Evolutionary conservation across 2,329 filamentous ascomycete genomes (phyloP), one percentile per base, ranked within the genome.

Genomic region (Aspergillus sp.): DNA sequence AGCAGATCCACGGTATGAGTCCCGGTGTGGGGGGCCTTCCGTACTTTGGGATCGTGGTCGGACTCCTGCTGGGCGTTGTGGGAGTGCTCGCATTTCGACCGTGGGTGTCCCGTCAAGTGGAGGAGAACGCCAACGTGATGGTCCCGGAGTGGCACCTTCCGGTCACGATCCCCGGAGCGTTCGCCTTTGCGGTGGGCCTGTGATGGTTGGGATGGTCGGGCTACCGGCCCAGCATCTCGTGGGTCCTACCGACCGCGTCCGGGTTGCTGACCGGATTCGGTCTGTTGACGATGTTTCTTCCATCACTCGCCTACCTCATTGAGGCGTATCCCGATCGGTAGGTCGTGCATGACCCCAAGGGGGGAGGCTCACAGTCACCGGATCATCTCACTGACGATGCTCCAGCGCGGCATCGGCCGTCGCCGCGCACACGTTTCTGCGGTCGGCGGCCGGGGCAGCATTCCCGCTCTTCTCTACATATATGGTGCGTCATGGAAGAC

Each of bases 31-130:
- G 85, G 2, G 91, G 91, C 1, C 79, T 96, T 3, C 85, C 89
- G 3, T 96, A 91, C 71, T 88, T 96, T 62, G 91, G 91, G 49
- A 88, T 96, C 83, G 83, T 94, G 49, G 60, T 79, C 10, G 90
- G 90, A 38, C 83, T 90, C 67, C 57, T 93, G 6, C 70, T 89
- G 45, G 88, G 87, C 0, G 56, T 75, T 88, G 47, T 65, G 83
- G 11, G 82, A 82, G 58, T 87, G 91, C 67, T 84, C 20, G 77
- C 59, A 78, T 21, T 29, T 13, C 31, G 20, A 10, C 49, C 42
- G 13, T 25, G 14, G 31, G 3, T 50, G 14, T 19, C 19, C 5
- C 49, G 49, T 68, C 93, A 93, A 70, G 81, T 83, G 63, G 80
- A 81, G 61, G 89, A 88, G 52, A 90, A 90, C 72, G 81, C 84